Conservation (phyloP, 2,329 filamentous ascomycete genomes). For the Colletotrichum trifolii region DNA sequence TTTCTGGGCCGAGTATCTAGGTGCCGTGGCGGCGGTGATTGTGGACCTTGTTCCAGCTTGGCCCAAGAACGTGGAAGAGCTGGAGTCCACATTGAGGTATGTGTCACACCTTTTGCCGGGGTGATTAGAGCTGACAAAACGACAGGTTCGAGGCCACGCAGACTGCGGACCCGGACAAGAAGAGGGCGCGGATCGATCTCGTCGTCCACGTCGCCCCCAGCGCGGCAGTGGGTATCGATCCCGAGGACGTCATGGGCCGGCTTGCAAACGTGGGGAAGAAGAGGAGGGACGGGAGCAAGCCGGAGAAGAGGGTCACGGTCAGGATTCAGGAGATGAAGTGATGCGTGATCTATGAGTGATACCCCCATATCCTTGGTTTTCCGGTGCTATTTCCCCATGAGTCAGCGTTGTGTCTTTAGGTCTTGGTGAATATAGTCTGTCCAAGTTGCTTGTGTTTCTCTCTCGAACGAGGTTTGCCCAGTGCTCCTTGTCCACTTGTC, state of each 20-base stretch:
- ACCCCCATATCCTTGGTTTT: background rate
- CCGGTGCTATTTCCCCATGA: background rate
- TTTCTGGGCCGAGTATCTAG: slow-evolving; percentile 67
- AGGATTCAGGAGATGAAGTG: slow-evolving; percentile 31
- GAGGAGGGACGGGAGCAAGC: slow-evolving; percentile 34
- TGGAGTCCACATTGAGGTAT: slow-evolving; percentile 54
- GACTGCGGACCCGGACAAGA: slow-evolving; percentile 46
- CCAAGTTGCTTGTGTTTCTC: too few species aligned
- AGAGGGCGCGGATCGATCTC: slow-evolving; percentile 47
- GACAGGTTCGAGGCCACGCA: slow-evolving; percentile 38
- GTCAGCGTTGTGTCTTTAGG: too few species aligned
- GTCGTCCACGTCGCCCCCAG: slow-evolving; percentile 47
- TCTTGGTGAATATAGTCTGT: too few species aligned
- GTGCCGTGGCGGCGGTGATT: slow-evolving; percentile 58
- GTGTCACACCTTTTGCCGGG: slow-evolving; percentile 36
- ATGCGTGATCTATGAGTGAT: slow-evolving; percentile 12
- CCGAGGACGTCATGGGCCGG: slow-evolving; percentile 44
- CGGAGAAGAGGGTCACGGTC: slow-evolving; percentile 37
- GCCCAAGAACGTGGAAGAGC: slow-evolving; percentile 49
- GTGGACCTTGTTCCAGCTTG: slow-evolving; percentile 54
- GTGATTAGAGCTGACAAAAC: background rate
- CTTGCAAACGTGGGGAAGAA: slow-evolving; percentile 33
- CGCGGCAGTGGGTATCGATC: slow-evolving; percentile 44
- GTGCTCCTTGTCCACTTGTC: too few species aligned
- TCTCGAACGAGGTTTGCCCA: too few species aligned